Percentiles rank a stretch among this genome's conserved stretches.
phyloP scores from a whole-genome alignment of 257 asterid species.

The Orobanche coerulescens region DNA sequence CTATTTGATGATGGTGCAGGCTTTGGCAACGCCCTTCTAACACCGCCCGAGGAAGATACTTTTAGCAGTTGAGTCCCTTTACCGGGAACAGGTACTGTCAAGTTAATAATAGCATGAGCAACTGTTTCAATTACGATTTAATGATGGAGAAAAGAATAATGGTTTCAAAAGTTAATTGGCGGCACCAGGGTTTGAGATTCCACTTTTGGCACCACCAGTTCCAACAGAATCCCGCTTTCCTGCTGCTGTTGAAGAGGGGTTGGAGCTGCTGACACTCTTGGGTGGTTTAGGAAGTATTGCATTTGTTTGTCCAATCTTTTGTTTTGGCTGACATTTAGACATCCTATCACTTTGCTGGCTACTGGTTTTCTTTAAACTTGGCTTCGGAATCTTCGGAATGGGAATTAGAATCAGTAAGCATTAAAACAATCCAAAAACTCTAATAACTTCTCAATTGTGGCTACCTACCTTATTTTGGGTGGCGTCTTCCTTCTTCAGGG shows the following conservation, averaged over 20 bases:
- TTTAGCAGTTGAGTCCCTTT: conserved; percentile 54
- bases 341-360: conserved; percentile 33
- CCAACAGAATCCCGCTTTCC: conserved; percentile 54
- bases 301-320: conserved; percentile 33
- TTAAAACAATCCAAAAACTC: conserved; percentile 11
- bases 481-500: conserved; percentile 36
- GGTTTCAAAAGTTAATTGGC: conserved; percentile 19
- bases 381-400: conserved; percentile 39
- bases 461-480: conserved; percentile 44
- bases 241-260: conserved; percentile 31
- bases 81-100: conserved; percentile 34
- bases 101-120: conserved; percentile 5
- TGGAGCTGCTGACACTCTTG: conserved; percentile 35
- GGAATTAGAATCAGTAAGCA: conserved; percentile 16
- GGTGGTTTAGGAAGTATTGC: conserved; percentile 41
- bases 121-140: conserved; percentile 6
- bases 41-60: conserved; percentile 33
- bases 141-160: not conserved
- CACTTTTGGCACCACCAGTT: conserved; percentile 38
- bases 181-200: conserved; percentile 40
- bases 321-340: conserved; percentile 50
- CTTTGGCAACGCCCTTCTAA: conserved; percentile 48
- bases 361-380: conserved; percentile 40
- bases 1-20: conserved; percentile 40
- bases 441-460: not conserved